Conservation (phyloP, 1,139 yeast genomes). For the Keqinozyma sinolaborantium region DNA sequence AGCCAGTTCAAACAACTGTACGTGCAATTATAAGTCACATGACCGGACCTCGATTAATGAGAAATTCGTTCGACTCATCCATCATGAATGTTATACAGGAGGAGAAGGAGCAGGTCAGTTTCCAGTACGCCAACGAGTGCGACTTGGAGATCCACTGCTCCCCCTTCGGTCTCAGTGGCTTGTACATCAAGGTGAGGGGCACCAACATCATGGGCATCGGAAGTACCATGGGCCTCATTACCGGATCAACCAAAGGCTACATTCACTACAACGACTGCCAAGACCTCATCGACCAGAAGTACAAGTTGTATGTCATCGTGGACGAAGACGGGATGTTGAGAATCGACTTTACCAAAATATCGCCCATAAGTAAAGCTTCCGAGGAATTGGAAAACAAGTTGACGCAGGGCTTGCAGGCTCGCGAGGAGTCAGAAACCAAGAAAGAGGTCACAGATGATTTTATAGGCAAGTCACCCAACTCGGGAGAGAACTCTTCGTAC, state of each 20-base stretch:
- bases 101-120: slow-evolving; percentile 23
- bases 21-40: no score
- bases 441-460: slow-evolving; percentile 4
- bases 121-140: slow-evolving; percentile 50
- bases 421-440: neutral
- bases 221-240: slow-evolving; percentile 54
- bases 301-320: slow-evolving; percentile 49
- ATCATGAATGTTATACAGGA: slow-evolving; percentile 7
- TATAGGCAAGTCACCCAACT: slow-evolving; percentile 11
- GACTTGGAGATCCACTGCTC: slow-evolving; percentile 56
- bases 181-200: slow-evolving; percentile 50
- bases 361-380: slow-evolving; percentile 18
- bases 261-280: slow-evolving; percentile 50
- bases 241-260: slow-evolving; percentile 50
- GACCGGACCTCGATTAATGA: neutral
- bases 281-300: slow-evolving; percentile 47
- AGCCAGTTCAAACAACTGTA: neutral
- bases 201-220: slow-evolving; percentile 56
- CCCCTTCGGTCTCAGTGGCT: slow-evolving; percentile 56
- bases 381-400: slow-evolving; percentile 7
- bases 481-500: slow-evolving; percentile 13
- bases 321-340: slow-evolving; percentile 48
- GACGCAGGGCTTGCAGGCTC: slow-evolving; percentile 1
- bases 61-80: neutral
- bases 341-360: slow-evolving; percentile 52